phyloP scores from a whole-genome alignment of 179 eudicot species.

The Corrigiola litoralis region DNA sequence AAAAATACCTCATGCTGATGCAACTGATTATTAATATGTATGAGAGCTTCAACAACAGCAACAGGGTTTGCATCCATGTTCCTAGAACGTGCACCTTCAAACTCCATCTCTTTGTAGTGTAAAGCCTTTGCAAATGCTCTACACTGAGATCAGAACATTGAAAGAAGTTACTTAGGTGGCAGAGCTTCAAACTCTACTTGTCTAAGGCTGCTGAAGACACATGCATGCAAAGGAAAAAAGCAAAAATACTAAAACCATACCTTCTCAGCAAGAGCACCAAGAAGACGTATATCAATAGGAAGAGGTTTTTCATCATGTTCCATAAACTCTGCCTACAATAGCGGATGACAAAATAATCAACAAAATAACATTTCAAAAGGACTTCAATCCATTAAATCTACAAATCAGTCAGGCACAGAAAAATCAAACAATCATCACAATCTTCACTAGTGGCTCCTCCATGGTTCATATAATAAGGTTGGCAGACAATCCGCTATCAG shows the following conservation, averaged over 20 bases:
- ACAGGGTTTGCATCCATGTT: constrained; percentile 95
- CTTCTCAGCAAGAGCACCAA: constrained; percentile 99
- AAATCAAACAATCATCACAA: background rate
- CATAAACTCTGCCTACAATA: constrained; percentile 93
- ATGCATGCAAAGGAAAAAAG: background rate
- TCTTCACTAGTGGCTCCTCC: too few species aligned
- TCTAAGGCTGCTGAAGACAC: background rate
- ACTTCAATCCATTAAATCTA: background rate
- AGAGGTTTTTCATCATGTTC: constrained; percentile 98
- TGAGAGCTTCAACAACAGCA: constrained; percentile 93
- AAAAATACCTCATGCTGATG: constrained; percentile 98
- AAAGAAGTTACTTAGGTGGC: constrained; percentile 13
- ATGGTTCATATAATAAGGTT: too few species aligned
- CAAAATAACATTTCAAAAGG: background rate
- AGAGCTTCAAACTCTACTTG: background rate
- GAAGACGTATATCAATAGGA: constrained; percentile 97
- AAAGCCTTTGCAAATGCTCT: constrained; percentile 99
- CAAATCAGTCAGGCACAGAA: background rate
- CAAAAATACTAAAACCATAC: constrained; percentile 27
- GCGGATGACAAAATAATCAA: constrained; percentile 13
- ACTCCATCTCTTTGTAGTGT: constrained; percentile 98
- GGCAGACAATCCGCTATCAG: too few species aligned
- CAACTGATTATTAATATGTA: constrained; percentile 94
- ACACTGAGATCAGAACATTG: constrained; percentile 52
- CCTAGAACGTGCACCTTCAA: constrained; percentile 87